Base-by-base conservation (phyloP, 192 early-diverging fungal species). In the Chytriomyces sp. region DNA sequence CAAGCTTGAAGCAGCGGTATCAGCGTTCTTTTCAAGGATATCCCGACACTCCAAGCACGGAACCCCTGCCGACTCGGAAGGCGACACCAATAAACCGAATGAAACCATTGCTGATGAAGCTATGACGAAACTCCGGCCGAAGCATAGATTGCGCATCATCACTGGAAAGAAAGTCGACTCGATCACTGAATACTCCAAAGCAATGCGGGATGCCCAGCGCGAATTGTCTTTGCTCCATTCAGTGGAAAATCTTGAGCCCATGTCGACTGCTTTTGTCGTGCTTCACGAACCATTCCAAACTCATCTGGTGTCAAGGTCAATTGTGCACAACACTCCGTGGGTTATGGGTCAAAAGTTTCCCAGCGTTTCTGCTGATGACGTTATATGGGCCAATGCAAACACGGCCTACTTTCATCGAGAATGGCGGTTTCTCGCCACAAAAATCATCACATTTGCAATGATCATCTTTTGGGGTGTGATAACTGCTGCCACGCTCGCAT, bases 331-430 rank as follows among this genome's bases (percentile, higher is more conserved):
- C 43, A 80, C 77, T 67, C 87, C 91, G 13, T 81, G 91, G 61
- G 79, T 80, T 3, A 92, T 95, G 91, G 74, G 77, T n/a, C 90
- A 88, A 13, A 82, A 87, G 24, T 86, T 92, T 26, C 79, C 86
- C 5, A 86, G 90, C 50, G 89, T 96, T 11, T 75, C 90, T 57
- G 89, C 92, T 0, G 67, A 87, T 43, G 93, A 97, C 79, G 81
- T 97, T n/a, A 88, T 95, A 45, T 97, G 95, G 95, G 80, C 85
- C 6, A 95, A 95, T 71, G 82, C 94, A 66, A 88, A 87, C 53
- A 78, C 91, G 16, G 69, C 78, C 8, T 81, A 83, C 18, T 82
- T 82, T 53, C 71, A 83, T 46, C 85, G 91, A 7, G 80, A 91
- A 26, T 69, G 85, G n/a, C 85, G 92, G 45, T 83, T 79, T 23